Base-by-base conservation (phyloP, 1,284 basidiomycete genomes). In the Melampsora abietis-canadensis region DNA sequence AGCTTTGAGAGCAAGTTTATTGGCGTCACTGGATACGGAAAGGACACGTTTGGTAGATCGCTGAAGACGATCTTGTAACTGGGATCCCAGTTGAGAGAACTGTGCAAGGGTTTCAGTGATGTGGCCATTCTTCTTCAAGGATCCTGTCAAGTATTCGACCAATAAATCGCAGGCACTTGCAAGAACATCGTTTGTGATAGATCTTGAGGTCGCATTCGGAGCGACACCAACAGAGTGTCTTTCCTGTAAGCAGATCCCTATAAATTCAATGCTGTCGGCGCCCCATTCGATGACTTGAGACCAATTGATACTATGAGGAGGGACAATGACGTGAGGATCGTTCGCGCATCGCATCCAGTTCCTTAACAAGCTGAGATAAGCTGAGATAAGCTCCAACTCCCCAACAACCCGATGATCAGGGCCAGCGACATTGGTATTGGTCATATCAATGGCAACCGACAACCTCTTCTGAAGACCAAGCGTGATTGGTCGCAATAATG, bases 261-360 rank as follows among this genome's bases (percentile, higher is more conserved):
- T 66, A 51, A 75, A 62, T 46, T 67, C 64, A 34, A 75, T 19
- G 21, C 64, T 27, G 27, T 46, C 60, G 15, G 46, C 44, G 30
- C 64, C 30, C 72, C 72, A 75, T 44, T 75, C 72, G 27, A 47
- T 62, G 19, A 75, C 65, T 37, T 75, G 72, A 62, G 44, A 66
- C 72, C 72, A 75, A n/a, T 59, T 75, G 37, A 75, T 75, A 44
- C 72, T 75, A 75, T 75, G 72, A 62, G 72, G 72, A 34, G 72
- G 72, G 44, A 66, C 72, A 15, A 51, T 60, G 30, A 67, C 31
- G 59, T 75, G 72, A 14, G 72, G 44, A 61, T 75, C 64, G 40
- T 61, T 64, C 44, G 72, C 72, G 30, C 72, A 75, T n/a, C n/a
- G 44, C 24, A 54, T 67, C 72, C 72, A 75, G 34, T 54, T 48